Base-by-base conservation (phyloP, 192 early-diverging fungal species). In the Funneliformis mosseae region DNA sequence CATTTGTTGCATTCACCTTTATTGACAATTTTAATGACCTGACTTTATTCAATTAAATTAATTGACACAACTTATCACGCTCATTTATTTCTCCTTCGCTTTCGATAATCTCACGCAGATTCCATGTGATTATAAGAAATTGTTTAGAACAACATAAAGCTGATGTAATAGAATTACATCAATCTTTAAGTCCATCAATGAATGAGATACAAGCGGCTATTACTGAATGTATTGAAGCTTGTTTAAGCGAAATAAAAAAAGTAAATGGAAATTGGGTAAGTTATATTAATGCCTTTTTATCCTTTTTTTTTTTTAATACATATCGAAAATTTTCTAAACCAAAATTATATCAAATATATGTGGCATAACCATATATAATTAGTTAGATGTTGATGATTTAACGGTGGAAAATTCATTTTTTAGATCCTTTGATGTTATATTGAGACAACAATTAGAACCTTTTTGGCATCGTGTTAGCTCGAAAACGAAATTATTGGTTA, bases 321-420 rank as follows among this genome's bases (percentile, higher is more conserved):
- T 50, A 16, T 50, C 12, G 4, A 16, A 14, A 16, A 2, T 50
- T 16, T 50, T n/a, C n/a, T n/a, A n/a, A n/a, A n/a, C n/a, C n/a
- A n/a, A n/a, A n/a, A n/a, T 50, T 2, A 50, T 16, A 50, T 50
- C 9, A 33, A 33, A 33, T 33, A 33, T 33, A 33, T 33, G 33
- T 50, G 48, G 48, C 16, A 11, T 83, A 14, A 62, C 14, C 8
- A 3, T 21, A 46, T 66, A 33, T 66, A 83, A 81, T 77, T 83
- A 94, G 85, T 80, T 95, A 27, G 95, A 98, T 76, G 38, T 92
- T 1, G 91, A 93, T n/a, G 90, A 96, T 14, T 88, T 97, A 27
- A 96, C 91, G 4, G 87, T 97, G 8, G 96, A 99, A 83, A 94
- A 95, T 84, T 88, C 95, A 1, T 86, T 99, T 43, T 94, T 95